A percentile compares a stretch with the other conserved stretches of the same genome.
Evolutionary conservation across 2,329 filamentous ascomycete genomes (phyloP).

Genomic region (Paecilomyces niveus): DNA sequence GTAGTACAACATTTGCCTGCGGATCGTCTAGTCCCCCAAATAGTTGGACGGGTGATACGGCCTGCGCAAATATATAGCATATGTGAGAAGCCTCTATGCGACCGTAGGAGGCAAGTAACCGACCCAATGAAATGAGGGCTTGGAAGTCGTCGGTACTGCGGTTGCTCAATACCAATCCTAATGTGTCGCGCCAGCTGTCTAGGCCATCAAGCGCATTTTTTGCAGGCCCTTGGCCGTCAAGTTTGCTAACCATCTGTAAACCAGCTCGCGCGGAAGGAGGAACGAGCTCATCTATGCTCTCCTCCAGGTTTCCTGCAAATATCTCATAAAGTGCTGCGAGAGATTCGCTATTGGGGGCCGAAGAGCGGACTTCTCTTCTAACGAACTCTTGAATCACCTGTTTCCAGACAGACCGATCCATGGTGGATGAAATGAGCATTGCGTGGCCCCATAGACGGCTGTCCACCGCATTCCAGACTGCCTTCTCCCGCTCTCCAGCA

Average conservation of each 20-base stretch:
- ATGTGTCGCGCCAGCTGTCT: conserved; percentile 89
- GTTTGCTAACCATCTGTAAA: conserved; percentile 78
- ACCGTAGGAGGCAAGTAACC: conserved; percentile 75
- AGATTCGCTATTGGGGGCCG: conserved; percentile 73
- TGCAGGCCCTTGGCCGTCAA: conserved; percentile 51
- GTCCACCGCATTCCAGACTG: conserved; percentile 88
- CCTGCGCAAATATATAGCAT: conserved; percentile 82
- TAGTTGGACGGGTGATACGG: conserved; percentile 44
- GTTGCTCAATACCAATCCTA: conserved; percentile 80
- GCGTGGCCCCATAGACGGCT: conserved; percentile 94
- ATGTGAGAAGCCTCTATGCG: conserved; percentile 87
- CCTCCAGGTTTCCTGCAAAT: conserved; percentile 86
- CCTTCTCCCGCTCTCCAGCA: conserved; percentile 77
- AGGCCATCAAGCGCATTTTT: conserved; percentile 76
- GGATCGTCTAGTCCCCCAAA: conserved; percentile 81
- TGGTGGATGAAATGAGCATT: conserved; percentile 78
- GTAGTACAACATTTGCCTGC: conserved; percentile 68
- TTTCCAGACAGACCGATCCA: conserved; percentile 70
- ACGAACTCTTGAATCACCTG: conserved; percentile 94
- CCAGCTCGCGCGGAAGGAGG: conserved; percentile 87
- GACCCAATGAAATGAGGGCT: conserved; percentile 73
- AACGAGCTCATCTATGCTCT: conserved; percentile 92
- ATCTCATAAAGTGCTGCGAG: conserved; percentile 89
- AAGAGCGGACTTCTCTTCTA: conserved; percentile 82
- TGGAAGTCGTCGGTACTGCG: conserved; percentile 71